These are phyloP conservation scores for Moringa oleifera DNA, from an alignment of 345 rosid species.

Conservation along the genomic window DNA sequence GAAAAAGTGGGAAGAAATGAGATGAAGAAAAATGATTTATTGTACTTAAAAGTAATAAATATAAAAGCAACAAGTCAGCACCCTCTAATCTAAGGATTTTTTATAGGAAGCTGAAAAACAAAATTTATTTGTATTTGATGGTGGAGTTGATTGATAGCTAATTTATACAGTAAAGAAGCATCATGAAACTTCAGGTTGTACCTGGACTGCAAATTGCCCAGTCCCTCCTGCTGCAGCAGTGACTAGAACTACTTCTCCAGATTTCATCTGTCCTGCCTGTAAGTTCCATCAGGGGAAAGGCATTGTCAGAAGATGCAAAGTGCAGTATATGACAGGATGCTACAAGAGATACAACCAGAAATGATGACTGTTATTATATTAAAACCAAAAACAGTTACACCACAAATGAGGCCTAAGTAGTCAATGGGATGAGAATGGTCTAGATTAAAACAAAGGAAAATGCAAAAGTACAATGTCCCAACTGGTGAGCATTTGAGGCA, in stretches of 20 bases:
- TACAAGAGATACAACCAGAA: background rate
- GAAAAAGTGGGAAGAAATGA: background rate
- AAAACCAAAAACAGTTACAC: too few relatives aligned
- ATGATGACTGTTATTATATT: background rate
- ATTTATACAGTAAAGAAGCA: slow-evolving; percentile 3
- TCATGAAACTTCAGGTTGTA: slow-evolving; percentile 19
- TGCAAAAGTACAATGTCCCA: background rate
- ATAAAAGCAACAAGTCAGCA: background rate
- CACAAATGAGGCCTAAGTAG: too few relatives aligned
- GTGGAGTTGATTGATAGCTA: background rate
- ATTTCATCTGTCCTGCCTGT: slow-evolving; percentile 82
- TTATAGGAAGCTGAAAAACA: background rate
- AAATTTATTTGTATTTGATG: background rate
- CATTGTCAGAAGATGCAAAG: slow-evolving; percentile 10
- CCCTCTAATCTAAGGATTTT: slow-evolving; percentile 8
- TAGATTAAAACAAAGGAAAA: background rate
- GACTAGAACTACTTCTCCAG: slow-evolving; percentile 76
- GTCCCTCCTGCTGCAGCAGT: slow-evolving; percentile 99
- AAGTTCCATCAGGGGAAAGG: slow-evolving; percentile 17
- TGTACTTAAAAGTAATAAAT: background rate
- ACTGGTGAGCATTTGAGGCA: background rate
- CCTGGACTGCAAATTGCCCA: slow-evolving; percentile 99
- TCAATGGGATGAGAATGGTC: slow-evolving; percentile 2
- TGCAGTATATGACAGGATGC: background rate
- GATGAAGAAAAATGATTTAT: background rate